These are phyloP conservation scores for Arabidopsis hybrid DNA, from an alignment of 441 rosid genomes.

Conservation along the genomic window DNA sequence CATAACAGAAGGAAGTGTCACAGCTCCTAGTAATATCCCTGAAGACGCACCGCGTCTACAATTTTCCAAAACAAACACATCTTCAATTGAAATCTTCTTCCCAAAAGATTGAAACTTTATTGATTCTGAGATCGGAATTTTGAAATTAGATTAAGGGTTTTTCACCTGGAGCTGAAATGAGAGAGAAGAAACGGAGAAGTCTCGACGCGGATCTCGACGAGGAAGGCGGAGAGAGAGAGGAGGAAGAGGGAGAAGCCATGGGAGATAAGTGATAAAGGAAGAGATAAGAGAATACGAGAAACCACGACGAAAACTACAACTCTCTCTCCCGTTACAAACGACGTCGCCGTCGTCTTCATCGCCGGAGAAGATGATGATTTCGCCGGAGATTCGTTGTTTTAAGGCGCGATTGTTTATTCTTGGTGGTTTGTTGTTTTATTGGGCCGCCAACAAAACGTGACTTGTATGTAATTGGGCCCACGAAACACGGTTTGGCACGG, in stretches of 20 bases:
- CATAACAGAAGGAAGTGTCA: constrained; percentile 82
- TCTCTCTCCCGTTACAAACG: constrained; percentile 81
- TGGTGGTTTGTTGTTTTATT: constrained; percentile 25
- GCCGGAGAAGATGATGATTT: constrained; percentile 25
- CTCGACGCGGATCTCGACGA: constrained; percentile 73
- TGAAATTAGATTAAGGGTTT: not conserved
- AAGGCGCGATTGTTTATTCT: not conserved
- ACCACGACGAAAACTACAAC: constrained; percentile 70
- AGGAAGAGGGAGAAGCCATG: constrained; percentile 72
- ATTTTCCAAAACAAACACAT: constrained; percentile 19
- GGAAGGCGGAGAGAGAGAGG: constrained; percentile 66
- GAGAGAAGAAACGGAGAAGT: constrained; percentile 46
- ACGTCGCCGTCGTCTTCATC: constrained; percentile 32
- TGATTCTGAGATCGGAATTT: not conserved
- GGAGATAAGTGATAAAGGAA: constrained; percentile 63
- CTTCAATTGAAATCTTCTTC: not conserved
- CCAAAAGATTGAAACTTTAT: too few relatives aligned
- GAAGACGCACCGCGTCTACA: constrained; percentile 88
- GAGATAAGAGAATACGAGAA: constrained; percentile 57
- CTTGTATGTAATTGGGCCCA: constrained; percentile 20
- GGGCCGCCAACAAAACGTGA: constrained; percentile 28
- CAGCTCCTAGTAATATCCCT: constrained; percentile 86
- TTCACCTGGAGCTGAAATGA: constrained; percentile 69
- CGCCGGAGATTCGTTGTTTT: constrained; percentile 1
- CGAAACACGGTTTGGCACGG: constrained; percentile 39